Evolutionary conservation across 192 early-diverging fungal species (phyloP), one percentile per base, ranked within the genome.

Genomic region (Funneliformis geosporum): DNA sequence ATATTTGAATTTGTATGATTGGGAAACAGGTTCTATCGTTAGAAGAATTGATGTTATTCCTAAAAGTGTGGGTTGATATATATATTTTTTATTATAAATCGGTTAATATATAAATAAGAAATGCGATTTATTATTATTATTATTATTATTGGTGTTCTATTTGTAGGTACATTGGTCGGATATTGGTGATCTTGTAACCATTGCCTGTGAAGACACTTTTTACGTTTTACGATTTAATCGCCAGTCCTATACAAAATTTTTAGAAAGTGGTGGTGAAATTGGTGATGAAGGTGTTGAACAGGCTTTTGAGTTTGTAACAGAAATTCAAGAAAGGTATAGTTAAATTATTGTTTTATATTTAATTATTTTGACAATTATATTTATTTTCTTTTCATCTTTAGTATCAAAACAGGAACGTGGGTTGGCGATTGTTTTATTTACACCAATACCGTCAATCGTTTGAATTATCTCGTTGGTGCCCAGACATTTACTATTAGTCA

Each of bases 371-470:
- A 14, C 67, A 61, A 64, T 38, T 60, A 16, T 47, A 80, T 66
- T n/a, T n/a, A n/a, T n/a, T n/a, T n/a, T n/a, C 43, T 16, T 82
- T 60, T 82, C 14, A 16, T 69, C n/a, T 61, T 14, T 83, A 95
- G 94, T 67, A 92, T 99, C 42, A 93, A 94, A 80, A 96, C 97
- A 8, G 98, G 97, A 33, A 89, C 89, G 79, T 99, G 98, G 98
- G 94, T 98, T 65, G 98, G 98, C 65, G 98, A 99, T 85, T 98
- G 98, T 82, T 99, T 99, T 81, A 98, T 99, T 75, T 99, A 98
- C 87, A 96, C 96, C 23, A 96, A 94, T 81, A 82, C 89, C 12
- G 87, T 88, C 76, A 97, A 98, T 85, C 92, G 97, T 38, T 87
- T 99, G 76, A 97, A 94, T 86, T 99, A 99, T 81, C 85, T 99